A percentile compares a stretch with the other conserved stretches of the same genome.
phyloP scores from a whole-genome alignment of 2,329 filamentous ascomycete genomes.

The Ceratocystis harringtonii region DNA sequence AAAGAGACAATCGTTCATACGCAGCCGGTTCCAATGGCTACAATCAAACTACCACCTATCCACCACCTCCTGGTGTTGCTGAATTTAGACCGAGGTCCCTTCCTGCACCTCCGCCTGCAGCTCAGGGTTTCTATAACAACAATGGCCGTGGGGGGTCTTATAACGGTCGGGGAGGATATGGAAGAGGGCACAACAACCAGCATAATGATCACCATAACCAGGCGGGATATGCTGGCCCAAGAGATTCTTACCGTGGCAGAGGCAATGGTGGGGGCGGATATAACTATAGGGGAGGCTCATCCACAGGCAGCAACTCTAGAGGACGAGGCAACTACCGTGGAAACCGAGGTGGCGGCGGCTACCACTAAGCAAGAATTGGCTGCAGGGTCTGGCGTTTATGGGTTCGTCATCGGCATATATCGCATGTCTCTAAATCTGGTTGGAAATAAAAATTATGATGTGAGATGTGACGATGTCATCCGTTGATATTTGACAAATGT shows the following conservation, averaged over 20 bases:
- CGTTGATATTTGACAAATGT: background rate
- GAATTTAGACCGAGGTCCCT: slow-evolving; percentile 31
- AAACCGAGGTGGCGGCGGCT: slow-evolving; percentile 9
- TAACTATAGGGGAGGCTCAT: background rate
- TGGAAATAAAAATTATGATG: background rate
- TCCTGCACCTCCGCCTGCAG: slow-evolving; percentile 30
- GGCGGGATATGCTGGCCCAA: slow-evolving; percentile 1
- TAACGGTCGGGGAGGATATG: slow-evolving; percentile 6
- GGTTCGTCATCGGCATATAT: background rate
- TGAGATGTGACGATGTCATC: background rate
- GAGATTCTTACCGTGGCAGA: slow-evolving; percentile 9
- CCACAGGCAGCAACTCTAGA: slow-evolving; percentile 4
- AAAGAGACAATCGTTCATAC: slow-evolving; percentile 18
- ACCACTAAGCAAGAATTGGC: slow-evolving; percentile 8
- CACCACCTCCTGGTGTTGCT: slow-evolving; percentile 31
- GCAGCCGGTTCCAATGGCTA: slow-evolving; percentile 19
- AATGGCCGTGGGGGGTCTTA: slow-evolving; percentile 14
- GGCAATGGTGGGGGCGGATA: slow-evolving; percentile 10
- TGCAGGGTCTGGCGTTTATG: background rate
- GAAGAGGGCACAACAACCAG: slow-evolving; percentile 1
- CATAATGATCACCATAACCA: slow-evolving; percentile 7
- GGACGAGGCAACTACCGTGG: slow-evolving; percentile 13
- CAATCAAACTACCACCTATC: slow-evolving; percentile 26
- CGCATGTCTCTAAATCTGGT: background rate
- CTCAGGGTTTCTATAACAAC: slow-evolving; percentile 15